phyloP scores from a whole-genome alignment of 352 stramenopile genomes.

The Phytophthora nicotianae region DNA sequence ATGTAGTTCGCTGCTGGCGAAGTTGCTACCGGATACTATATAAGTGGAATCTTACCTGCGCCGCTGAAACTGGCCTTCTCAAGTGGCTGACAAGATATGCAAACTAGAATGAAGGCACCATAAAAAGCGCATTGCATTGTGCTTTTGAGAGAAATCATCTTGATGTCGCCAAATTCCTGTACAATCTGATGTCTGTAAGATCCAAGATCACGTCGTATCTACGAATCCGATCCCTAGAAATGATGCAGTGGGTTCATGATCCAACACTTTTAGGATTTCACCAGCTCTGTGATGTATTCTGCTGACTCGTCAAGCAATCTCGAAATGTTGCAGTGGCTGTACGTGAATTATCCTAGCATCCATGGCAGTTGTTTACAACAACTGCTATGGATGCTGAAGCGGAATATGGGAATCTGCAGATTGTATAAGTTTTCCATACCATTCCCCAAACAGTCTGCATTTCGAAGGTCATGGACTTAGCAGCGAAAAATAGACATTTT shows the following conservation, averaged over 20 bases:
- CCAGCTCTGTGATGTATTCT: no score
- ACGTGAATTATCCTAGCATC: slow-evolving; percentile 1
- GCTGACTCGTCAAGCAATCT: not conserved
- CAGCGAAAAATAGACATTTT: not conserved
- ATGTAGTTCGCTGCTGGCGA: not conserved
- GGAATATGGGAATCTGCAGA: not conserved
- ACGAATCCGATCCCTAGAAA: not conserved
- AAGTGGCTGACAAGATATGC: not conserved
- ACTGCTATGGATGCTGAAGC: not conserved
- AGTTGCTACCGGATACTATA: not conserved
- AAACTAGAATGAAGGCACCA: not conserved
- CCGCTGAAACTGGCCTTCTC: not conserved
- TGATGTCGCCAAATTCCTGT: not conserved
- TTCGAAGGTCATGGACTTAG: not conserved
- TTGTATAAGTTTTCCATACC: not conserved
- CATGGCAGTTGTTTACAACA: not conserved
- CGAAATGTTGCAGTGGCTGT: slow-evolving; percentile 8
- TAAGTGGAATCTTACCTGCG: not conserved
- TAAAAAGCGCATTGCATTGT: not conserved
- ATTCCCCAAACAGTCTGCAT: not conserved
- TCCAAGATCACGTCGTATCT: not conserved
- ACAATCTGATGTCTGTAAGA: not conserved
- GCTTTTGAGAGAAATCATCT: not conserved
- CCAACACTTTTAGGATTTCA: not conserved
- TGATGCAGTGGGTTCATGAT: slow-evolving; percentile 9